phyloP scores from a whole-genome alignment of 2,329 filamentous ascomycete species.

The Paecilomyces dactylethromorphus region DNA sequence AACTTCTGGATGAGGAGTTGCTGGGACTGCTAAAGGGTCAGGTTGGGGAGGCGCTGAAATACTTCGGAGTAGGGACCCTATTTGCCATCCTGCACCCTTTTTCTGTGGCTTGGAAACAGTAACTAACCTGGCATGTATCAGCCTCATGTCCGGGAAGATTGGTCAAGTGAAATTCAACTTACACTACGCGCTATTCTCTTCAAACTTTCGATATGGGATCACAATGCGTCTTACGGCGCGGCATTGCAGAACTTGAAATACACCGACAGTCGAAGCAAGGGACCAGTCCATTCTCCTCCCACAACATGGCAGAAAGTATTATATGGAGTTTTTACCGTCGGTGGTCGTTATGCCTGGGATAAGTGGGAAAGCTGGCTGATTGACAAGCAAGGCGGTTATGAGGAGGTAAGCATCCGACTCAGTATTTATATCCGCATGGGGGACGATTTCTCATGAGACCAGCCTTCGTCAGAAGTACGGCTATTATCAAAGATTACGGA shows the following conservation, averaged over 20 bases:
- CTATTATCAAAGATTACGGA: slow-evolving; percentile 64
- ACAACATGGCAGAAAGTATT: slow-evolving; percentile 75
- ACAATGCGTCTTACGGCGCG: slow-evolving; percentile 90
- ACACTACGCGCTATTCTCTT: slow-evolving; percentile 73
- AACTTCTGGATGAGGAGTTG: slow-evolving; percentile 89
- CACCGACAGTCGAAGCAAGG: slow-evolving; percentile 67
- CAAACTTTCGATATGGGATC: slow-evolving; percentile 95
- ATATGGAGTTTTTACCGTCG: slow-evolving; percentile 80
- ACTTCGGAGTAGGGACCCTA: slow-evolving; percentile 58
- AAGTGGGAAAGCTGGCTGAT: slow-evolving; percentile 87
- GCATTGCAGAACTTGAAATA: slow-evolving; percentile 87
- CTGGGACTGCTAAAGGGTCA: slow-evolving; percentile 78
- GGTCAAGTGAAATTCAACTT: slow-evolving; percentile 77
- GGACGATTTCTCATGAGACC: slow-evolving; percentile 10
- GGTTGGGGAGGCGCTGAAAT: slow-evolving; percentile 80
- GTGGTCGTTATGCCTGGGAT: slow-evolving; percentile 82
- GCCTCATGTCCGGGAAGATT: slow-evolving; percentile 72
- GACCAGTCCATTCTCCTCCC: slow-evolving; percentile 60
- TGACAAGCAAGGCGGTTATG: slow-evolving; percentile 68
- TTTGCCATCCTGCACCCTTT: slow-evolving; percentile 9
- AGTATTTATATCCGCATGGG: background rate
- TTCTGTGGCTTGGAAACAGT: background rate
- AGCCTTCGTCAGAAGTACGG: slow-evolving; percentile 45
- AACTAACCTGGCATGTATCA: slow-evolving; percentile 12
- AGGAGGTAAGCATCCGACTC: slow-evolving; percentile 36